A percentile compares a stretch with the other conserved stretches of the same genome.
Evolutionary conservation across 75 land plant species (phyloP).

Genomic region (Selaginella tamariscina): DNA sequence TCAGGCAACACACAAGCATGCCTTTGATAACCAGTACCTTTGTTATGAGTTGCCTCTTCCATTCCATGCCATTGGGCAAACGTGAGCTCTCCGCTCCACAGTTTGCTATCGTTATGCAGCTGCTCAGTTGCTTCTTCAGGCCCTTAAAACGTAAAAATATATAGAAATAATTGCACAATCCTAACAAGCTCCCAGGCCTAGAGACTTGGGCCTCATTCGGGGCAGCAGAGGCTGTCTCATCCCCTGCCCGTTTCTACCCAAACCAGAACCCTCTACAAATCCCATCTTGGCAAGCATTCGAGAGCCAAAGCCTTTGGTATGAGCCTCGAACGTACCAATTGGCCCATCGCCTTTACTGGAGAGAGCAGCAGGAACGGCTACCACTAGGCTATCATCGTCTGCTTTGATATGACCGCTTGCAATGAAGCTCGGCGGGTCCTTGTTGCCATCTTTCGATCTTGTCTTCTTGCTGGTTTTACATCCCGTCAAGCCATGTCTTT

Average conservation of each 20-base stretch:
- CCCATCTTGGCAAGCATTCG: slow-evolving; percentile 93
- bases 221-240: slow-evolving; percentile 57
- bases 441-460: slow-evolving; percentile 15
- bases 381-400: slow-evolving; percentile 19
- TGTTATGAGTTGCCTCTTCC: no score
- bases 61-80: no score
- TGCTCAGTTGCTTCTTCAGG: no score
- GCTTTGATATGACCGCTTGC: slow-evolving; percentile 55
- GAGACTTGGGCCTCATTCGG: slow-evolving; percentile 49
- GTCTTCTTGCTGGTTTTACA: slow-evolving; percentile 6
- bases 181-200: slow-evolving; percentile 65
- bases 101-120: no score
- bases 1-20: no score
- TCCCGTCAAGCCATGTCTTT: slow-evolving; percentile 10
- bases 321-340: slow-evolving; percentile 67
- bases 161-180: no score
- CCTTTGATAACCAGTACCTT: no score
- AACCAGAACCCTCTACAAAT: slow-evolving; percentile 64
- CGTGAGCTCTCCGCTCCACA: no score
- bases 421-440: slow-evolving; percentile 69
- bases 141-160: no score
- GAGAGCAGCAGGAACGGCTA: slow-evolving; percentile 1
- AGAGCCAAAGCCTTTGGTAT: slow-evolving; percentile 91
- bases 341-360: slow-evolving; percentile 2
- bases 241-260: slow-evolving; percentile 78